Evolutionary conservation across 768 basidiomycete species (phyloP).

Genomic region (Rhizopogon sp.): DNA sequence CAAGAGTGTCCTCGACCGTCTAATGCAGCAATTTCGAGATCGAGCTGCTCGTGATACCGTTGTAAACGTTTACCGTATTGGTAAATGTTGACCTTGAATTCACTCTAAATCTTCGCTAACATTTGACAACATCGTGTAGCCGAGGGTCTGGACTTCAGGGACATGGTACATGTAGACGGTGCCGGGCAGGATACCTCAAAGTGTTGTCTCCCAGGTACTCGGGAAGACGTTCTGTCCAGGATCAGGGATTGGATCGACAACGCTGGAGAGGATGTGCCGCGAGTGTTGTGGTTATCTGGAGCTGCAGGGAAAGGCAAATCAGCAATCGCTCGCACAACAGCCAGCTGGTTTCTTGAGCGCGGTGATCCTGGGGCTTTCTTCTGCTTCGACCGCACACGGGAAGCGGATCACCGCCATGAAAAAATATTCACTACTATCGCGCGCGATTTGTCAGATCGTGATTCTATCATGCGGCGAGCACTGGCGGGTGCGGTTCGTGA

Average conservation of each 20-base stretch:
- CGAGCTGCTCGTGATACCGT: not conserved
- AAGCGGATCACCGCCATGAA: not conserved
- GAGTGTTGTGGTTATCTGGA: conserved; percentile 18
- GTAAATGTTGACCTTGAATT: not conserved
- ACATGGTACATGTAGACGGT: not conserved
- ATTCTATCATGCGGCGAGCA: not conserved
- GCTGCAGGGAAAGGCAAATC: conserved; percentile 21
- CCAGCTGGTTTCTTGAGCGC: conserved; percentile 1
- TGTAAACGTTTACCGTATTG: not conserved
- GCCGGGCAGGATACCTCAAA: not conserved
- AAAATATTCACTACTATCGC: conserved; percentile 14
- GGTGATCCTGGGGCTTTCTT: conserved; percentile 11
- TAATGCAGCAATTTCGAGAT: not conserved
- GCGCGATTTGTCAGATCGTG: conserved; percentile 12
- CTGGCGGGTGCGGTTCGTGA: not conserved
- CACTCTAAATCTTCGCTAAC: not conserved
- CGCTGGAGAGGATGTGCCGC: not conserved
- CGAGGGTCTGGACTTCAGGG: not conserved
- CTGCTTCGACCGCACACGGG: conserved; percentile 7
- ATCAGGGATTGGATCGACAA: conserved; percentile 19
- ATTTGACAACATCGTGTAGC: not conserved
- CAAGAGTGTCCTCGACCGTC: not conserved
- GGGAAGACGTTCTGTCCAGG: conserved; percentile 15
- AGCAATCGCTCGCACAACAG: conserved; percentile 9
- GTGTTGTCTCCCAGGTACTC: conserved; percentile 15